Conservation (phyloP, 1,284 basidiomycete species). For the Vanrija sp. region DNA sequence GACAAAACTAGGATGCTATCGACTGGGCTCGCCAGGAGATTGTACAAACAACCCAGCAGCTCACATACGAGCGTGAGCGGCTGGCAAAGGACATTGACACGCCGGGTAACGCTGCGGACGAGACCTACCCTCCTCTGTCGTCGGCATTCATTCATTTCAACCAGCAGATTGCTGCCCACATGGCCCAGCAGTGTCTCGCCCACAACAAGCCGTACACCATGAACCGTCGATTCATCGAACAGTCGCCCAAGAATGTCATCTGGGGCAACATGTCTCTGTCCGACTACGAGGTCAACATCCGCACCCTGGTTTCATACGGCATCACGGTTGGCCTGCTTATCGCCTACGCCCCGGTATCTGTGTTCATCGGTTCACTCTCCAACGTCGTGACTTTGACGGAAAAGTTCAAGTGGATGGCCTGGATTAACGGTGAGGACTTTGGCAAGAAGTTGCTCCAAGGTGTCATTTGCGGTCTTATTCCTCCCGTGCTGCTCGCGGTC, state of each 20-base stretch:
- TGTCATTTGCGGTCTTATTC: conserved; percentile 62
- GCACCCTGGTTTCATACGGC: conserved; percentile 52
- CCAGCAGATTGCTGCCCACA: conserved; percentile 62
- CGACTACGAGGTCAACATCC: conserved; percentile 68
- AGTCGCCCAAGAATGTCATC: conserved; percentile 67
- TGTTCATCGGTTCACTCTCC: conserved; percentile 54
- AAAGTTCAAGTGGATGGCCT: conserved; percentile 58
- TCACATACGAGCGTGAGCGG: conserved; percentile 44
- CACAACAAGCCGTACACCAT: conserved; percentile 70
- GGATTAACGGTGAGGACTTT: conserved; percentile 54
- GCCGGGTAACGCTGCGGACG: conserved; percentile 43
- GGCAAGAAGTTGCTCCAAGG: conserved; percentile 52
- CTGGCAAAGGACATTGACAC: conserved; percentile 49
- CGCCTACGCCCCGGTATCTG: conserved; percentile 60
- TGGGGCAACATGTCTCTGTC: conserved; percentile 65
- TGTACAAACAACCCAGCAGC: conserved; percentile 25
- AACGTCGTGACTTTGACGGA: conserved; percentile 51
- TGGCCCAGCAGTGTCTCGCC: conserved; percentile 66
- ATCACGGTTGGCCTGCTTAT: conserved; percentile 60
- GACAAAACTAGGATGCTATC: conserved; percentile 61
- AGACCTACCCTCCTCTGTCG: conserved; percentile 62
- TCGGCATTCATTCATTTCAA: conserved; percentile 92
- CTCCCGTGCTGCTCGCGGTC: conserved; percentile 63
- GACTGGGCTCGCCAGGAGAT: conserved; percentile 65
- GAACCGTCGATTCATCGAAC: conserved; percentile 63